Evolutionary conservation across 371 early-diverging fungal genomes (phyloP).

Genomic region (Parasitella parasitica): DNA sequence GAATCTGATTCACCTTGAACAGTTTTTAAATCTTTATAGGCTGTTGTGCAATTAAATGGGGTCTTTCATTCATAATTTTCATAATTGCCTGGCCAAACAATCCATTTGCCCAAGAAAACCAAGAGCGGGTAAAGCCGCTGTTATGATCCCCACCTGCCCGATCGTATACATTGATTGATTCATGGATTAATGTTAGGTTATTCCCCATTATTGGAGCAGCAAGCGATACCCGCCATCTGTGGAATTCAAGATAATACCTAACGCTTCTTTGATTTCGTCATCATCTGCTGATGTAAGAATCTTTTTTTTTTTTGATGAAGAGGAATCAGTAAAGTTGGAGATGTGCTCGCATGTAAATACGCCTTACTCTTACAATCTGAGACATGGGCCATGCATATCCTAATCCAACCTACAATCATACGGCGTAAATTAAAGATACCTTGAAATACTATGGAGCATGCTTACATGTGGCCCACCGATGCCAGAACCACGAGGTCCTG

Average conservation of each 20-base stretch:
- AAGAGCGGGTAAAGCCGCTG: conserved; percentile 36
- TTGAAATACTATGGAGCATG: conserved; percentile 6
- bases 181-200: conserved; percentile 54
- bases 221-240: conserved; percentile 37
- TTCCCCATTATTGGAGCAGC: too few species aligned
- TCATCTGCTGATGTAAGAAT: conserved; percentile 34
- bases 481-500: conserved; percentile 46
- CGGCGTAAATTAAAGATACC: too few species aligned
- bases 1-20: too few species aligned
- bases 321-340: not conserved
- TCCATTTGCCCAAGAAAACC: conserved; percentile 58
- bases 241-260: conserved; percentile 27
- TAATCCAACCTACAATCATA: conserved; percentile 19
- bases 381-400: conserved; percentile 39
- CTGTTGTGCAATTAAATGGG: conserved; percentile 18
- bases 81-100: conserved; percentile 51
- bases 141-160: conserved; percentile 12
- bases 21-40: too few species aligned
- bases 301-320: conserved; percentile 1
- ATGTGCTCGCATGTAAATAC: not conserved
- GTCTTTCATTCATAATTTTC: conserved; percentile 35
- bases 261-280: conserved; percentile 34
- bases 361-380: conserved; percentile 28
- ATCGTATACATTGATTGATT: conserved; percentile 36
- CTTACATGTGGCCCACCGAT: conserved; percentile 70